A percentile compares a stretch with the other conserved stretches of the same genome.
These are phyloP conservation scores for Tulasnella sp. DNA, from an alignment of 768 basidiomycete species.

Conservation along the genomic window DNA sequence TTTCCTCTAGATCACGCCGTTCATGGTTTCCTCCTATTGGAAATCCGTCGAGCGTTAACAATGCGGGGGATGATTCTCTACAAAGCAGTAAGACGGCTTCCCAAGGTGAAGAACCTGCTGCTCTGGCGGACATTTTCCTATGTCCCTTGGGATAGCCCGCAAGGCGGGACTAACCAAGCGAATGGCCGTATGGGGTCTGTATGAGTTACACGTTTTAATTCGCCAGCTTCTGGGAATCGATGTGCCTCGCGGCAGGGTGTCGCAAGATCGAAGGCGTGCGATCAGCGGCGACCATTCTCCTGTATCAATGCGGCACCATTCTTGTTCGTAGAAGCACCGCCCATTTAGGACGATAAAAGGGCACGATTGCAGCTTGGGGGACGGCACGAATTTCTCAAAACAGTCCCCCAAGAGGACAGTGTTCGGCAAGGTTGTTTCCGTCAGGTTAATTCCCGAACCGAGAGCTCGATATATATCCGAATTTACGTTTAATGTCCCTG, in stretches of 20 bases:
- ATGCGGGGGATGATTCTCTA: too few species aligned
- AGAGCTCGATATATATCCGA: neutral
- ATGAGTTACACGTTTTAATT: conserved; percentile 12
- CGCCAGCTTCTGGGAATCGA: neutral
- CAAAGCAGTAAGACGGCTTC: neutral
- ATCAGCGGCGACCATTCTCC: neutral
- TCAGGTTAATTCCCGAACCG: conserved; percentile 4
- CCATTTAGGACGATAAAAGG: neutral
- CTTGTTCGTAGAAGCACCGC: neutral
- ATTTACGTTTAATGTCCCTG: neutral
- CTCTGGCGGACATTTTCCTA: neutral
- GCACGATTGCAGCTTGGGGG: neutral
- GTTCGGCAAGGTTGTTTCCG: neutral
- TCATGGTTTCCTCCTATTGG: neutral
- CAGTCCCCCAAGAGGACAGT: neutral
- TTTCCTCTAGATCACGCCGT: neutral
- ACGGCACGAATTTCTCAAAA: neutral
- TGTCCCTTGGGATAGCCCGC: neutral
- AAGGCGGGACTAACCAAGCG: neutral
- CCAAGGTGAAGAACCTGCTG: neutral
- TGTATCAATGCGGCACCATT: neutral
- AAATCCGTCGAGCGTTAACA: neutral
- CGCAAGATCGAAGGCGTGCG: neutral
- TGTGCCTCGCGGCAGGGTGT: neutral
- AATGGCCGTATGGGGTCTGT: neutral